These are phyloP conservation scores for Trichoderma asperelloides DNA, from an alignment of 495 filamentous ascomycete genomes.

Conservation along the genomic window DNA sequence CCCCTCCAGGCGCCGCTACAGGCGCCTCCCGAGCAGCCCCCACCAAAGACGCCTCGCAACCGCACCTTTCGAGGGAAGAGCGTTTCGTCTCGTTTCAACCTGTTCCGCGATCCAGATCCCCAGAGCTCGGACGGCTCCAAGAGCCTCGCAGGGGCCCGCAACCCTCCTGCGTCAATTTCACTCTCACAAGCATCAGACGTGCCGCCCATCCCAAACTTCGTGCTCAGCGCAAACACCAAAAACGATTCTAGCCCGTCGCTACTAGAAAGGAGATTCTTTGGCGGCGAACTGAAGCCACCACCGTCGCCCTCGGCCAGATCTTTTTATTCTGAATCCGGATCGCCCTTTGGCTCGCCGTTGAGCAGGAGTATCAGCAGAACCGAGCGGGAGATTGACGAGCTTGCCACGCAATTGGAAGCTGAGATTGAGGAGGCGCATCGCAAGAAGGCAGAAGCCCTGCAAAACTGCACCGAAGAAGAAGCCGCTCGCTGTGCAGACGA, in stretches of 20 bases:
- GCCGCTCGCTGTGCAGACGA: conserved; percentile 17
- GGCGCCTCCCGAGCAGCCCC: neutral
- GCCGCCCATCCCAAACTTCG: neutral
- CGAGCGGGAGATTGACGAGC: neutral
- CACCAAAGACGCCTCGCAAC: neutral
- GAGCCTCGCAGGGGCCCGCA: neutral
- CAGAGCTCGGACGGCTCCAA: conserved; percentile 7
- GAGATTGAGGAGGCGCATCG: neutral
- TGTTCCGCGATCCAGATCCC: conserved; percentile 4
- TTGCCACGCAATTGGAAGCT: neutral
- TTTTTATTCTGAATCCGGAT: neutral
- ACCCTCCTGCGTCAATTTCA: neutral
- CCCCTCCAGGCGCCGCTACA: neutral
- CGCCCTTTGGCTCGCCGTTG: neutral
- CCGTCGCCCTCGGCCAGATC: conserved; percentile 1
- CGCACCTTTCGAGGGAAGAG: conserved; percentile 7
- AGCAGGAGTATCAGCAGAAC: neutral
- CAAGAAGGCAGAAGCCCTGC: neutral
- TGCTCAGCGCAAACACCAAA: conserved; percentile 1
- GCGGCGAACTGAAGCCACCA: neutral
- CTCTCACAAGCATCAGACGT: neutral
- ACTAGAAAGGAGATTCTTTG: neutral
- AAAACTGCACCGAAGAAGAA: conserved; percentile 14
- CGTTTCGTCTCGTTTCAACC: conserved; percentile 3
- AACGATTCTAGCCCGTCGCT: neutral